These are phyloP conservation scores for Metschnikowia sp. DNA, from an alignment of 805 yeast species.

Conservation along the genomic window DNA sequence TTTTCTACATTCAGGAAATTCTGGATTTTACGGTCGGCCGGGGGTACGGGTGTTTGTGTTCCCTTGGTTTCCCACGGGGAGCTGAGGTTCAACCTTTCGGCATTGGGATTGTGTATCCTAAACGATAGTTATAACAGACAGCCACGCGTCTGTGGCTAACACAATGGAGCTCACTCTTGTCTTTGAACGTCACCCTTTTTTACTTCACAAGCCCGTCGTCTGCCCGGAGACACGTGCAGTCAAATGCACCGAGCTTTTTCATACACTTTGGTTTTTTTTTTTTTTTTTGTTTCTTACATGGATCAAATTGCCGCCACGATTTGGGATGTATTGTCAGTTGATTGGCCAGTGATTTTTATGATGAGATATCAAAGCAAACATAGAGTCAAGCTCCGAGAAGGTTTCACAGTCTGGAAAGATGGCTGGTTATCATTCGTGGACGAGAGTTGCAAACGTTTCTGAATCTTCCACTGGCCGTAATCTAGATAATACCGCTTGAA, in stretches of 20 bases:
- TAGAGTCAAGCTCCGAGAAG: conserved; percentile 89
- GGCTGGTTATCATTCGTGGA: conserved; percentile 46
- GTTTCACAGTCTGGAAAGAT: conserved; percentile 46
- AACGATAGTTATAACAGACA: conserved; percentile 78
- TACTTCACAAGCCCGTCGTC: conserved; percentile 18
- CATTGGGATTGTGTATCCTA: conserved; percentile 56
- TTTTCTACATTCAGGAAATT: background rate
- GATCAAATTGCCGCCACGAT: conserved; percentile 3
- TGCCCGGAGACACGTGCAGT: conserved; percentile 50
- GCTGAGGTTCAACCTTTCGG: conserved; percentile 43
- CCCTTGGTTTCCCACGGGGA: conserved; percentile 14
- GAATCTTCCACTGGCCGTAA: conserved; percentile 16
- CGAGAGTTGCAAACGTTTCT: conserved; percentile 63
- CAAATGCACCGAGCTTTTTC: conserved; percentile 59
- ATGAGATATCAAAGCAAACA: conserved; percentile 76
- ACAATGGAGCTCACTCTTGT: conserved; percentile 86
- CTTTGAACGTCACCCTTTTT: conserved; percentile 49
- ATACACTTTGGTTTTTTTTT: conserved; percentile 20
- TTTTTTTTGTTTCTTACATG: conserved; percentile 23
- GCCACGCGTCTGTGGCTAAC: conserved; percentile 42
- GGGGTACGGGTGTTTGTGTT: conserved; percentile 7
- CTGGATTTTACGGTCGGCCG: background rate
- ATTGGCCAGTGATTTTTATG: conserved; percentile 36
- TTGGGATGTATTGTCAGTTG: conserved; percentile 9
- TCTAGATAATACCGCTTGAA: conserved; percentile 10